Evolutionary conservation across 176 grass and related monocot species (phyloP), one percentile per base, ranked within the genome.

Genomic region (Themeda triandra): DNA sequence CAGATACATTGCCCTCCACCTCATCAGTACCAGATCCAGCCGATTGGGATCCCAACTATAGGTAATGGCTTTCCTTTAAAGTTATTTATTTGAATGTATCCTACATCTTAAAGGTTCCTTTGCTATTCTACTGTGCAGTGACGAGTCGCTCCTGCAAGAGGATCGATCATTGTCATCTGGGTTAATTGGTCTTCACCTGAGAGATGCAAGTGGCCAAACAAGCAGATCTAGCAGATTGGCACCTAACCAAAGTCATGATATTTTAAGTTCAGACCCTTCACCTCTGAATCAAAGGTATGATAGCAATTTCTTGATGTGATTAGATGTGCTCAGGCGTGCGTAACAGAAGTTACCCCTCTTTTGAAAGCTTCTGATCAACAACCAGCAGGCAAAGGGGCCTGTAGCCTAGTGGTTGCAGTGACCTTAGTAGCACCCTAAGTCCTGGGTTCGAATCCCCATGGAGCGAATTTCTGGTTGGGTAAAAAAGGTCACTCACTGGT

Each of bases 11-110:
- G 69, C 82, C 86, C 44, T 93, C 84, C 70, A 90, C 86, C 88
- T 96, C 83, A 75, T 86, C 86, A 25, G 32, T 94, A 80, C 88
- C 86, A 78, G 79, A 96, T 88, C 93, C 93, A 71, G 90, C 88
- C 37, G 97, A 96, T 81, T 99, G 97, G 97, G 97, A 99, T 85
- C 93, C 92, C 44, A 88, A 94, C 82, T 99, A 96, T 80, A 99
- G 93, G 97, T 99, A 89, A 89, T 56, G 39, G 15, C n/a, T n/a
- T n/a, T 70, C 58, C 76, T 53, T 45, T 53, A 53, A 23, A 82
- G 54, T 81, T 67, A 33, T 24, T 25, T 93, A 25, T 67, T 81
- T 69, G 59, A 73, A 63, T 51, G 30, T 87, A 85, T 2, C 25
- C 13, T 69, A 42, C 66, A 59, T 69, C 44, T 75, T 25, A 69